These are phyloP conservation scores for Aphanomyces stellatus DNA, from an alignment of 352 stramenopile species.

Conservation along the genomic window DNA sequence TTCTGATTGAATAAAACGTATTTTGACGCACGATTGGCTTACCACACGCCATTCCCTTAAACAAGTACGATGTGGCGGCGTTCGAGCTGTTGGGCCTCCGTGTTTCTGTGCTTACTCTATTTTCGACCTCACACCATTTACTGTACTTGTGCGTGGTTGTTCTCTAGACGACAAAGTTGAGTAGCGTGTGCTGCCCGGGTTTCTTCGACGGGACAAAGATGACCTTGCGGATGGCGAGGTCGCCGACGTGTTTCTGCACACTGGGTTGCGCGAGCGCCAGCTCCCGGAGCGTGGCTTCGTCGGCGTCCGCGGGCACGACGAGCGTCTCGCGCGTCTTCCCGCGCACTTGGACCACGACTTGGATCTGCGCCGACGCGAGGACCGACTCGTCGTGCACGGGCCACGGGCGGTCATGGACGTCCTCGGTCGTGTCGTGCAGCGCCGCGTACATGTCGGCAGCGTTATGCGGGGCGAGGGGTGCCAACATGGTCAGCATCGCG, in stretches of 20 bases:
- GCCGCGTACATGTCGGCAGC: constrained; percentile 71
- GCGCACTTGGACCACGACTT: constrained; percentile 76
- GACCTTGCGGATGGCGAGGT: constrained; percentile 53
- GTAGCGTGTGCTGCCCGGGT: constrained; percentile 53
- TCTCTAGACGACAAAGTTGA: constrained; percentile 72
- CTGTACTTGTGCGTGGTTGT: too few relatives aligned
- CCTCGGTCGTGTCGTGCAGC: constrained; percentile 15
- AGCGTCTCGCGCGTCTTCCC: constrained; percentile 70
- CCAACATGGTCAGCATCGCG: constrained; percentile 66
- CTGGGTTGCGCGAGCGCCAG: constrained; percentile 42
- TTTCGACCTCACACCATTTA: too few relatives aligned
- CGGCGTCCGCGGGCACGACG: constrained; percentile 42
- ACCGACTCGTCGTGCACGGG: constrained; percentile 44
- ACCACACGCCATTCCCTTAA: too few relatives aligned
- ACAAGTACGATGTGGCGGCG: too few relatives aligned
- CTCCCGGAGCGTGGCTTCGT: constrained; percentile 44
- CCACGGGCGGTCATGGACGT: constrained; percentile 60
- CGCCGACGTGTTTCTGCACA: constrained; percentile 62
- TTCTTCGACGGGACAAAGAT: constrained; percentile 79
- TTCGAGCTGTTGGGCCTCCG: too few relatives aligned
- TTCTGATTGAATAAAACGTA: too few relatives aligned
- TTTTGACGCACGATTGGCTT: too few relatives aligned
- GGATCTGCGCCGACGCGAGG: constrained; percentile 59
- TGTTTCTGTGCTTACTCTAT: too few relatives aligned
- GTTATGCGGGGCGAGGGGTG: constrained; percentile 67